Evolutionary conservation across 225 moss, liverwort and hornwort genomes (phyloP).

Genomic region (Rhytidiadelphus loreus): DNA sequence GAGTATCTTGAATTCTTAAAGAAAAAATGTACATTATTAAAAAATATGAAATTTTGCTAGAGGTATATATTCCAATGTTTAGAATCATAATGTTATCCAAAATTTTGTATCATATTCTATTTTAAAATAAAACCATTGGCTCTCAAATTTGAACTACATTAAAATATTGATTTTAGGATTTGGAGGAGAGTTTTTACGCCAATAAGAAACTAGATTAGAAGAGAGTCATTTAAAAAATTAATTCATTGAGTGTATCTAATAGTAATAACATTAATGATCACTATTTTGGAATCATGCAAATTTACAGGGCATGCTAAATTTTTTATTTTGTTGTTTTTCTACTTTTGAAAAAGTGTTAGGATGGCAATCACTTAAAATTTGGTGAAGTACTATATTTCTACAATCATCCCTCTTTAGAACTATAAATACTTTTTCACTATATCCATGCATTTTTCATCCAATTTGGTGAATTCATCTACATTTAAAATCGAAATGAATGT

Average conservation of each 20-base stretch:
- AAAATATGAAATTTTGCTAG: too few species aligned
- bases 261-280: not conserved
- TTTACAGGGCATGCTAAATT: not conserved
- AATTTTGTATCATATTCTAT: too few species aligned
- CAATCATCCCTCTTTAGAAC: not conserved
- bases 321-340: too few species aligned
- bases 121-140: too few species aligned
- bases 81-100: too few species aligned
- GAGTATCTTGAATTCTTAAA: too few species aligned
- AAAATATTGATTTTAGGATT: too few species aligned
- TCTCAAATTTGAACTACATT: too few species aligned
- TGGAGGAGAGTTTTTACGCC: rapidly evolving
- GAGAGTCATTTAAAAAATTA: not conserved
- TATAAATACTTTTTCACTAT: rapidly evolving
- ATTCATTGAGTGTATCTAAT: not conserved
- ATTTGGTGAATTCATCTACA: not conserved
- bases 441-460: not conserved
- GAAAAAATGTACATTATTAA: too few species aligned
- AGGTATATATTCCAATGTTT: too few species aligned
- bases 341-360: too few species aligned
- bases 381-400: not conserved
- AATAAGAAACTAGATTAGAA: not conserved
- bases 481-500: too few species aligned
- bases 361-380: not conserved
- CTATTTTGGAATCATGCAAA: not conserved